Conservation (phyloP, 1,139 yeast genomes). For the Saccharomyces uvarum region DNA sequence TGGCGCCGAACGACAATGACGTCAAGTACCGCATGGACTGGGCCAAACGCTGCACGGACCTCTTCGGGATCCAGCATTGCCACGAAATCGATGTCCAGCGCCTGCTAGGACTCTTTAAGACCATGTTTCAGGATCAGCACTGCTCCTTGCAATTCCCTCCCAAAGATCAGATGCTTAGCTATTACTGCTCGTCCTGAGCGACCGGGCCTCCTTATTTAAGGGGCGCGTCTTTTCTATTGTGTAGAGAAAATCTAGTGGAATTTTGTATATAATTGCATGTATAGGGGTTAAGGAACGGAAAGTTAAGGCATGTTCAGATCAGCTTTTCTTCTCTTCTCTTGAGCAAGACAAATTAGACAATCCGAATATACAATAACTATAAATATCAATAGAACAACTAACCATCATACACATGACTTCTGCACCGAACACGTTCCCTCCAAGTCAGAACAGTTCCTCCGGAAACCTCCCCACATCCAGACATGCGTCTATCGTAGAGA, state of each 20-base stretch:
- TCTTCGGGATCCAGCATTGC: slow-evolving; percentile 26
- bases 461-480: slow-evolving; percentile 28
- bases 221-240: slow-evolving; percentile 1
- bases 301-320: background rate
- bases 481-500: slow-evolving; percentile 73
- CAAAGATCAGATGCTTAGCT: slow-evolving; percentile 3
- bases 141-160: slow-evolving; percentile 8
- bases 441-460: background rate
- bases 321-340: background rate
- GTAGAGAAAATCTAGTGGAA: background rate
- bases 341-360: background rate
- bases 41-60: slow-evolving; percentile 28
- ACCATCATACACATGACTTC: background rate
- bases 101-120: slow-evolving; percentile 14
- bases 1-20: slow-evolving; percentile 12
- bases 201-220: background rate
- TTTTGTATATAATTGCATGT: background rate
- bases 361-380: background rate
- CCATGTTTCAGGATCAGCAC: slow-evolving; percentile 11
- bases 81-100: slow-evolving; percentile 19
- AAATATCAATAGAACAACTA: background rate
- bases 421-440: background rate
- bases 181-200: slow-evolving; percentile 3
- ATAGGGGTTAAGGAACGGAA: background rate
- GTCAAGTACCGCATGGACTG: slow-evolving; percentile 29